Base-by-base conservation (phyloP, 2,329 filamentous ascomycete genomes). In the Fusarium nygamai region DNA sequence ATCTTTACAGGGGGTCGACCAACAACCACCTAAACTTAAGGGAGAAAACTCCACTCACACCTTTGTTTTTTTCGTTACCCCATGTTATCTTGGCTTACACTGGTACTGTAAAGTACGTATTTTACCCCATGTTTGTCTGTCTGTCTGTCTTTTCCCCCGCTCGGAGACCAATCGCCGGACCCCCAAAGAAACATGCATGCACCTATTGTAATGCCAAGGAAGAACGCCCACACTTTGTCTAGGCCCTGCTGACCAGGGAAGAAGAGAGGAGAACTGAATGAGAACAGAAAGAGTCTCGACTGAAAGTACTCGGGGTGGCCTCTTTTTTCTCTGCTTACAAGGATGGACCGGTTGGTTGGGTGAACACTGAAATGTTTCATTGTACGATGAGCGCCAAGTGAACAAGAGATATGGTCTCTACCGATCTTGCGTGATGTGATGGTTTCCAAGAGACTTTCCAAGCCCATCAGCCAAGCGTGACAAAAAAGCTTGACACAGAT, bases 111-210 rank as follows among this genome's bases (percentile, higher is more conserved):
- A 16, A 34, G 57, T 51, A 51, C 31, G 53, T 66, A 67, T 34
- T 19, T 61, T 71, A 69, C 63, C 61, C 67, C 60, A 71, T 74
- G 72, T 62, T 69, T 38, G n/a, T n/a, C n/a, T n/a, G n/a, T n/a
- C n/a, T n/a, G n/a, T 14, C 48, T 38, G 13, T 47, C 29, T 50
- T 31, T 53, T 56, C 62, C 62, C 64, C 70, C 67, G 66, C 64
- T 66, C 65, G 54, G 67, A 77, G 57, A 59, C 73, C 67, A 68
- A 74, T 77, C 41, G 73, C 71, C 68, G 69, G n/a, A 48, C 75
- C 73, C 68, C 75, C 59, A 70, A 69, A 76, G 60, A 71, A 54
- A 61, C 48, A 41, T 38, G 31, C 44, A 29, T 29, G 13, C 46
- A 29, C 9, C 27, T 48, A 16, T 4, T 43, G 47, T 33, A 33